phyloP scores from a whole-genome alignment of 164 flowering plant genomes.

The Magnolia sinica region DNA sequence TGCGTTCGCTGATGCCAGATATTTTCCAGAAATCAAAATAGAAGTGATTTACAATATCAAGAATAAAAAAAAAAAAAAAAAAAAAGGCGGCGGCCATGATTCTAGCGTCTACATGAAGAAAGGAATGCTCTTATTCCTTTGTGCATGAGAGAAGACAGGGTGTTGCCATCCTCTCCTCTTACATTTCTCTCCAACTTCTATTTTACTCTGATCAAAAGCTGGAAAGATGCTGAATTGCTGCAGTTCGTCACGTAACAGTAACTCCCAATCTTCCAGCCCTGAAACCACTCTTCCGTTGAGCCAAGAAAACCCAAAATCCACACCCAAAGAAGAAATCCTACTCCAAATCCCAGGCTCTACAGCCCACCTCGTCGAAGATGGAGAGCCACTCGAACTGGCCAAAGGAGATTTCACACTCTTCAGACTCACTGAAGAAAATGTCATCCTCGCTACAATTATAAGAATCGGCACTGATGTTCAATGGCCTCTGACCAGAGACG shows the following conservation, averaged over 20 bases:
- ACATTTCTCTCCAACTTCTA: too few relatives aligned
- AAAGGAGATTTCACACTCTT: constrained; percentile 52
- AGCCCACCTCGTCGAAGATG: constrained; percentile 59
- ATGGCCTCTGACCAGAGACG: constrained; percentile 95
- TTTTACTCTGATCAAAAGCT: background rate
- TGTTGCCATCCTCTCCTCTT: background rate
- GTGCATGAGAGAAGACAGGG: background rate
- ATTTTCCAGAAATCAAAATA: background rate
- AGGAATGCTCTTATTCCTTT: background rate
- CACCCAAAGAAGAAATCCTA: constrained; percentile 33
- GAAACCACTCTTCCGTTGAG: background rate
- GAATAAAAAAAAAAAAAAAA: too few relatives aligned
- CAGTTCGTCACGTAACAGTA: constrained; percentile 16
- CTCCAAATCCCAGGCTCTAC: constrained; percentile 58
- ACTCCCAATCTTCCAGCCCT: constrained; percentile 9
- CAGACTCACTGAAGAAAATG: constrained; percentile 37
- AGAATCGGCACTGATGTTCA: constrained; percentile 71
- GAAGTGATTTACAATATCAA: background rate
- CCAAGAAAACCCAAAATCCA: constrained; percentile 11
- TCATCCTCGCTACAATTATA: constrained; percentile 48
- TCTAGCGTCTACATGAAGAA: background rate
- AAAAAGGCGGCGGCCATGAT: background rate
- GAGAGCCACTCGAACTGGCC: constrained; percentile 56
- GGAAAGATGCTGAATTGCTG: constrained; percentile 26
- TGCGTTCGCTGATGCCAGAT: too few relatives aligned